These are phyloP conservation scores for Chlamydomonas reinhardtii DNA, from an alignment of 163 green algal genomes.

Conservation along the genomic window DNA sequence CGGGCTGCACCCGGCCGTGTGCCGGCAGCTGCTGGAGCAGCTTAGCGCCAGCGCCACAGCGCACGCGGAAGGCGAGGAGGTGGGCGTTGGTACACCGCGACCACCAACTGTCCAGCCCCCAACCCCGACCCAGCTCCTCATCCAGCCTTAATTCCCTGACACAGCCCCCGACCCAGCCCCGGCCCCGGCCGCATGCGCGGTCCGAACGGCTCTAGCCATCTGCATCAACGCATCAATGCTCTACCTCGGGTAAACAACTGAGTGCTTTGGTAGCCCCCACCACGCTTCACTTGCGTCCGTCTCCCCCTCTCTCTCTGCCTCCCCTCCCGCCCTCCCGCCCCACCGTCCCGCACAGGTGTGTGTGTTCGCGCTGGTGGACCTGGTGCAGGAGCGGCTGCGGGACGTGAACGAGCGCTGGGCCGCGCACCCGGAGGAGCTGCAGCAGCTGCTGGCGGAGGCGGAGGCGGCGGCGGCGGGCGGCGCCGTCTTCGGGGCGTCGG, in stretches of 20 bases:
- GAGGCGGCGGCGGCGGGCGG: background rate
- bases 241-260: too few species aligned
- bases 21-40: conserved; percentile 51
- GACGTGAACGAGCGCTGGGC: conserved; percentile 58
- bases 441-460: background rate
- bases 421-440: background rate
- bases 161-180: too few species aligned
- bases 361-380: conserved; percentile 78
- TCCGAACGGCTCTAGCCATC: too few species aligned
- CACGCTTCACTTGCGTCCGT: too few species aligned
- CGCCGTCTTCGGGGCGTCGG: background rate
- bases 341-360: conserved; percentile 58
- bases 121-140: too few species aligned
- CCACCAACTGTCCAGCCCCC: background rate
- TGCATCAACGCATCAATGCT: too few species aligned
- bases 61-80: conserved; percentile 53
- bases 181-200: too few species aligned
- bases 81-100: background rate
- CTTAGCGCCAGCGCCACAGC: conserved; percentile 58
- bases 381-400: conserved; percentile 74
- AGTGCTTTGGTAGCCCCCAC: too few species aligned
- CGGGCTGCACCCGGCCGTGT: conserved; percentile 47
- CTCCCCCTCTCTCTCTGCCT: too few species aligned
- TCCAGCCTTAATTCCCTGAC: too few species aligned
- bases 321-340: too few species aligned